Evolutionary conservation across 169 alveolate genomes (phyloP).

Genomic region (Cryptosporidium bovis): DNA sequence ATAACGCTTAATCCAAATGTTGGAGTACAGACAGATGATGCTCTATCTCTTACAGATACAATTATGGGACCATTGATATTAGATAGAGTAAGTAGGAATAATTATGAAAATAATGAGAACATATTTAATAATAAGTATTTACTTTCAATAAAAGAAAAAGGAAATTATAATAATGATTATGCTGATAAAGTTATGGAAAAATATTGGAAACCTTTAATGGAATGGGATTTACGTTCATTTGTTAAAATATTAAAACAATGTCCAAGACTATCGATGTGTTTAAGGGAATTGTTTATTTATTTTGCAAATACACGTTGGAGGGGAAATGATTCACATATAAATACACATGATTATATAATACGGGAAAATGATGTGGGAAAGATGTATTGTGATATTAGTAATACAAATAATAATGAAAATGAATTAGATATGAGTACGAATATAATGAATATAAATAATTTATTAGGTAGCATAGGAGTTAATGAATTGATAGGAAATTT

Average conservation of each 20-base stretch:
- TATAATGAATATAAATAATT: not conserved
- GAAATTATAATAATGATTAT: conserved; percentile 29
- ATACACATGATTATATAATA: conserved; percentile 26
- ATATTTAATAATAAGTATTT: not conserved
- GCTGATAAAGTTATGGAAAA: conserved; percentile 27
- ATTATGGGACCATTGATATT: conserved; percentile 67
- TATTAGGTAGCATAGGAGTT: not conserved
- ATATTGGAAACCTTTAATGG: conserved; percentile 75
- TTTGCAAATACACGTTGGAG: conserved; percentile 64
- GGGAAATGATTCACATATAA: conserved; percentile 40
- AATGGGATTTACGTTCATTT: conserved; percentile 69
- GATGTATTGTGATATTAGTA: not conserved
- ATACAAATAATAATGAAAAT: not conserved
- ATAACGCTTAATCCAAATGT: conserved; percentile 38
- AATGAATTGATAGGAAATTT: not conserved
- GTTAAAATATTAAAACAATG: conserved; percentile 67
- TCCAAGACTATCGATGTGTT: conserved; percentile 65
- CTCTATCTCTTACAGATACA: conserved; percentile 67
- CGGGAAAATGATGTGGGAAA: not conserved
- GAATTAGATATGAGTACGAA: not conserved
- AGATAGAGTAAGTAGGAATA: conserved; percentile 21
- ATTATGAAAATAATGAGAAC: not conserved
- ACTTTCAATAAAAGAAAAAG: not conserved
- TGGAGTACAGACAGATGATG: conserved; percentile 67
- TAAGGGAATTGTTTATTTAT: conserved; percentile 59